Base-by-base conservation (phyloP, 1,284 basidiomycete species). In the Apiotrichum montevideense region DNA sequence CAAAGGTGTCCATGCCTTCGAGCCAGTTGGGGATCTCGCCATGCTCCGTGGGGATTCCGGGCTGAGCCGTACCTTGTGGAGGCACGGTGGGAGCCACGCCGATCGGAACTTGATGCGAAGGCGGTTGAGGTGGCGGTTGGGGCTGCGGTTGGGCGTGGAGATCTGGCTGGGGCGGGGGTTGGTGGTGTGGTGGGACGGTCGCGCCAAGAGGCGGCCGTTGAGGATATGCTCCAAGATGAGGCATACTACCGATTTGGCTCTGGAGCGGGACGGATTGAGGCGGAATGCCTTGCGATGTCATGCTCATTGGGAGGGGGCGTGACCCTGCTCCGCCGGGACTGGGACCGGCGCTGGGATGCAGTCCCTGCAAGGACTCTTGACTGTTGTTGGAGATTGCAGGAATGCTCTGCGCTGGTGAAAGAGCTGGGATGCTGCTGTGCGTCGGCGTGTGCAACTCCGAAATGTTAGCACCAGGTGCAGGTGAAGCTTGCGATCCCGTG, bases 1-100 rank as follows among this genome's bases (percentile, higher is more conserved):
- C 62, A 54, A 64, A 66, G 1, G 57, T 49, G 21, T 65, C 59
- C 29, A 45, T 49, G 37, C 53, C 54, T 46, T 57, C 50, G 50
- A 57, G 51, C 59, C 59, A 61, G 5, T 8, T 9, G 37, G 42
- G 35, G 7, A 54, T 14, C 35, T 37, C 35, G 4, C 46, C n/a
- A 13, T 14, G 11, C 46, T 15, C 15, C 35, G 15, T 14, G 29
- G 29, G 29, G 29, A 29, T 29, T 29, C 29, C 29, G 29, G 29
- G 29, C n/a, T 33, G 8, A 35, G 35, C 11, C 13, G 41, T 7
- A 15, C n/a, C 11, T 7, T 13, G 41, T 33, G 51, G 51, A 44
- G 46, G 37, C 29, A 47, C 37, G 37, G 46, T 44, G 11, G 15
- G 46, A 14, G 34, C 39, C 52, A 47, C 47, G 45, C 45, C 29